Base-by-base conservation (phyloP, 2,329 filamentous ascomycete species). In the Westerdykella sp. region DNA sequence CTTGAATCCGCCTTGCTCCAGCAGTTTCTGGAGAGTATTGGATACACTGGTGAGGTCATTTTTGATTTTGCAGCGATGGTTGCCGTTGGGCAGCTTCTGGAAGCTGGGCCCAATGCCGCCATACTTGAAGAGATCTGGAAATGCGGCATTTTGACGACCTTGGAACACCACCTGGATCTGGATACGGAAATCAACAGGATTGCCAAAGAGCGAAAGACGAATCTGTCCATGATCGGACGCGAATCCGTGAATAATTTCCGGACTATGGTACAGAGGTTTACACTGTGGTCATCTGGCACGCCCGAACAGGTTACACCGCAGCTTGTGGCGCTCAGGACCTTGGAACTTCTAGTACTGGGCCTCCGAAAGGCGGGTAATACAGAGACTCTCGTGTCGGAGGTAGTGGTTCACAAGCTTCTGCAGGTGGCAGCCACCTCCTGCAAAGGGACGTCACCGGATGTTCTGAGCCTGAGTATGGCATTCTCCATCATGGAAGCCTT, bases 1-100 rank as follows among this genome's bases (percentile, higher is more conserved):
- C 75, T 85, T 15, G 83, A 89, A 48, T 83, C 87, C 51, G 80
- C 81, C 6, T 79, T 85, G 43, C 85, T 87, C 48, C 76, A 81
- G 42, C 78, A 77, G 23, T 72, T 96, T 13, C 77, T 88, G 41
- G 73, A 77, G 36, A 76, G 78, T 34, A 71, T 85, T 9, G 74
- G 73, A 1, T 71, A 49, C 39, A 51, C 51, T 31, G 65, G 53
- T 45, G 76, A 70, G 46, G 52, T 54, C 35, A 70, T 69, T 44
- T 76, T 67, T 40, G 81, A 80, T 6, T 85, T 84, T 56, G 69
- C 80, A 1, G 73, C 88, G 12, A 67, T 78, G n/a, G 77, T 79
- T 1, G 75, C 80, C n/a, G 69, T 87, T 5, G 69, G 81, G 5
- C 76, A 78, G 3, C 74, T 91, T 23, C 62, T 88, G 21, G 69